Evolutionary conservation across 140 eudicot species (phyloP).

Genomic region (Bidens hawaiensis): DNA sequence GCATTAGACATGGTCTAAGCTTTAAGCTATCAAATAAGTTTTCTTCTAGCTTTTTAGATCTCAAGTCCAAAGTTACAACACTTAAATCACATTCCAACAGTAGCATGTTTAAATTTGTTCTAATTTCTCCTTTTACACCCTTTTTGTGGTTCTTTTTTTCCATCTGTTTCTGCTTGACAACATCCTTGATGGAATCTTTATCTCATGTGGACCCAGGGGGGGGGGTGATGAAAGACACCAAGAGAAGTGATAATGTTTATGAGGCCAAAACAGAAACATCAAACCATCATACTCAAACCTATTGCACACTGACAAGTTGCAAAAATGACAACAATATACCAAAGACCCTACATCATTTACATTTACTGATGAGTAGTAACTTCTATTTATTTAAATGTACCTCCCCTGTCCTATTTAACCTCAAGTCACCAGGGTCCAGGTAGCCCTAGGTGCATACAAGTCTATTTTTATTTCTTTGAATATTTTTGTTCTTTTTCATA

Average conservation of each 20-base stretch:
- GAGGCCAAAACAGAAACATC: conserved; percentile 36
- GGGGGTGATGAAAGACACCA: not conserved
- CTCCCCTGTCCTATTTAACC: not conserved
- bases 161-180: conserved; percentile 10
- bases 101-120: not conserved
- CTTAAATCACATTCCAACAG: not conserved
- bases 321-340: not conserved
- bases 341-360: conserved; percentile 21
- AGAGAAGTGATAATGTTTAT: conserved; percentile 36
- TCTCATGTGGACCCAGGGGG: conserved; percentile 3
- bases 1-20: too few relatives aligned
- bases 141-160: conserved; percentile 11
- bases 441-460: not conserved
- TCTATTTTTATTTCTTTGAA: not conserved
- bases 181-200: not conserved
- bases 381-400: conserved; percentile 6
- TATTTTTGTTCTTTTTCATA: not conserved
- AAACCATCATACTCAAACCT: conserved; percentile 29
- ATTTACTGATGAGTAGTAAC: conserved; percentile 16
- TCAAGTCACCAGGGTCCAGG: conserved; percentile 20
- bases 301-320: conserved; percentile 23
- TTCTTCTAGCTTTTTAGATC: not conserved
- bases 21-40: not conserved
- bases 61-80: not conserved
- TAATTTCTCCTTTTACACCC: not conserved